A percentile compares a stretch with the other conserved stretches of the same genome.
These are phyloP conservation scores for Claviceps pazoutovae DNA, from an alignment of 2,329 filamentous ascomycete genomes.

Conservation along the genomic window DNA sequence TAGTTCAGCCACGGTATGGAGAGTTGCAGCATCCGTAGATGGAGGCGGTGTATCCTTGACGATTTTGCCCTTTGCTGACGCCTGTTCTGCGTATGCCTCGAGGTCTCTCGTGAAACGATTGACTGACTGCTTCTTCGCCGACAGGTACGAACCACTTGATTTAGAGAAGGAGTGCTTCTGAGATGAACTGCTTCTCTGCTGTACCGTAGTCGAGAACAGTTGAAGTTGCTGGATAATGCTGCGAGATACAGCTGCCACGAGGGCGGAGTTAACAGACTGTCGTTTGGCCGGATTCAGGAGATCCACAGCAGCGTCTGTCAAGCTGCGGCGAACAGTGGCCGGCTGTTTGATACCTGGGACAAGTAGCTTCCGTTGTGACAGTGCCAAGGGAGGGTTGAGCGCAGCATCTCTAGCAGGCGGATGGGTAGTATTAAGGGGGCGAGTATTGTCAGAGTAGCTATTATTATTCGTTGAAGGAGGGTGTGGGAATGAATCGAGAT, in stretches of 20 bases:
- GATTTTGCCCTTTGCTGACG: constrained; percentile 23
- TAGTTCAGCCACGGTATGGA: constrained; percentile 37
- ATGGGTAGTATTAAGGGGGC: background rate
- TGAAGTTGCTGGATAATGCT: constrained; percentile 31
- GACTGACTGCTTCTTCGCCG: constrained; percentile 28
- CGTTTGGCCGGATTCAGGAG: constrained; percentile 14
- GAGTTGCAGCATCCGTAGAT: constrained; percentile 27
- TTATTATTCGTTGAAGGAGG: constrained; percentile 8
- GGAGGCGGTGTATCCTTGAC: constrained; percentile 26
- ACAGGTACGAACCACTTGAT: constrained; percentile 23
- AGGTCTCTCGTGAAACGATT: constrained; percentile 21
- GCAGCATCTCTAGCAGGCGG: background rate
- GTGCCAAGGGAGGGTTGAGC: constrained; percentile 5
- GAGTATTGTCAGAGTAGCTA: background rate
- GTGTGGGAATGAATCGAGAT: constrained; percentile 12
- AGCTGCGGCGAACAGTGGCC: constrained; percentile 2
- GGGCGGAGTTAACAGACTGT: constrained; percentile 22
- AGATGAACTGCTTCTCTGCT: background rate
- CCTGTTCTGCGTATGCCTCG: constrained; percentile 18
- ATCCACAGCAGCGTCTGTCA: constrained; percentile 8
- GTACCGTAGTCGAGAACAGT: constrained; percentile 19
- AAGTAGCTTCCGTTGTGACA: constrained; percentile 3
- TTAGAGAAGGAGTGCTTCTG: background rate
- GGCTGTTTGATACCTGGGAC: background rate
- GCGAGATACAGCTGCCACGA: constrained; percentile 31